These are phyloP conservation scores for Aspergillus nidulans DNA, from an alignment of 495 filamentous ascomycete genomes.

Conservation along the genomic window DNA sequence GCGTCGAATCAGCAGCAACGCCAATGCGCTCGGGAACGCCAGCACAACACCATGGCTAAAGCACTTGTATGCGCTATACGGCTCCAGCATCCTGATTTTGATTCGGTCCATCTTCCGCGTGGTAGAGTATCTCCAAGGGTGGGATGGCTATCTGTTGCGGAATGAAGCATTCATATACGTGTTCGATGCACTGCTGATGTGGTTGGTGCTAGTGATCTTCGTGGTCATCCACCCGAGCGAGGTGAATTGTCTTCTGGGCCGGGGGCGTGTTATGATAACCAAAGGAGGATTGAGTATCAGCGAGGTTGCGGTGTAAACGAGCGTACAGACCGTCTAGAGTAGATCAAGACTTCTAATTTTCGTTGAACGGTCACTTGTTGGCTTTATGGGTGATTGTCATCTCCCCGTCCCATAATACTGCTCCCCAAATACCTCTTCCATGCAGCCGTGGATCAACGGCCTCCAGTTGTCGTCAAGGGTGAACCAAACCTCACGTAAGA, in stretches of 20 bases:
- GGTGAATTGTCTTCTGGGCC: slow-evolving; percentile 22
- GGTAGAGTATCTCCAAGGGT: slow-evolving; percentile 57
- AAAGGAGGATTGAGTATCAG: slow-evolving; percentile 20
- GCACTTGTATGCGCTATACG: slow-evolving; percentile 50
- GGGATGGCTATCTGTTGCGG: slow-evolving; percentile 45
- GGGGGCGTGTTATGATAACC: slow-evolving; percentile 16
- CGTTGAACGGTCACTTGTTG: neutral
- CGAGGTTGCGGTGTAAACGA: slow-evolving; percentile 9
- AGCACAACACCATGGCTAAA: slow-evolving; percentile 43
- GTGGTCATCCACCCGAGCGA: slow-evolving; percentile 30
- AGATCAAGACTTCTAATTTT: slow-evolving; percentile 1
- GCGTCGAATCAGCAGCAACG: slow-evolving; percentile 19
- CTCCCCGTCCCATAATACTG: slow-evolving; percentile 14
- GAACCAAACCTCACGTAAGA: slow-evolving; percentile 35
- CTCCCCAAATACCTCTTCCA: slow-evolving; percentile 31
- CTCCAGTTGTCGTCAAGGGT: slow-evolving; percentile 36
- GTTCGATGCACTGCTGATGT: slow-evolving; percentile 59
- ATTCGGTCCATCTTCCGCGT: slow-evolving; percentile 59
- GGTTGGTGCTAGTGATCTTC: slow-evolving; percentile 47
- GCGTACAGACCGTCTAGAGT: neutral
- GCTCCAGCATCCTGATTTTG: slow-evolving; percentile 50
- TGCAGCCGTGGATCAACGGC: slow-evolving; percentile 31
- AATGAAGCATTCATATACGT: slow-evolving; percentile 60
- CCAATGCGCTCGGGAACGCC: slow-evolving; percentile 17
- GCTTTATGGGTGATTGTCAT: neutral